These are phyloP conservation scores for Tuber brumale DNA, from an alignment of 495 filamentous ascomycete genomes.

Conservation along the genomic window DNA sequence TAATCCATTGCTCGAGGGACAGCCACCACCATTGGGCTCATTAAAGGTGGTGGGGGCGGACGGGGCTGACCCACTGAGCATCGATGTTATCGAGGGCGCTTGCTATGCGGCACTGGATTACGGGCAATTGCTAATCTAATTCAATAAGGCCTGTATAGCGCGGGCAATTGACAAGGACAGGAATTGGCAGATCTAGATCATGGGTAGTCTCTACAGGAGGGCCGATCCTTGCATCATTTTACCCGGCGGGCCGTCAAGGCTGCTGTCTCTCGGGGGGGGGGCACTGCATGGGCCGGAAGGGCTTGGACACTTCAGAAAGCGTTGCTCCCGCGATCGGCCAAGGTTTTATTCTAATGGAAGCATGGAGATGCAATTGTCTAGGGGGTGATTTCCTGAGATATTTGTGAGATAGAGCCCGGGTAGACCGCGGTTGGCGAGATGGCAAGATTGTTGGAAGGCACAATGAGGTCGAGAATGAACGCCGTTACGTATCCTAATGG, in stretches of 20 bases:
- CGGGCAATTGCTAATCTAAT: conserved; percentile 19
- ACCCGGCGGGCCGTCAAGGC: conserved; percentile 9
- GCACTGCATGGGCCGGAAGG: neutral
- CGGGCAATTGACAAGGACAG: conserved; percentile 34
- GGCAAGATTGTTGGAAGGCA: neutral
- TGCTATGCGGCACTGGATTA: conserved; percentile 2
- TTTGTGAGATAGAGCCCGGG: conserved; percentile 1
- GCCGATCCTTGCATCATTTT: conserved; percentile 39
- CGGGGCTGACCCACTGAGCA: neutral
- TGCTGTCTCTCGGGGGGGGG: neutral
- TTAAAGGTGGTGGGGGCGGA: neutral
- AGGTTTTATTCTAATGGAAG: conserved; percentile 1
- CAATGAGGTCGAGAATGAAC: neutral
- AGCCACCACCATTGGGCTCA: neutral
- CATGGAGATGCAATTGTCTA: neutral
- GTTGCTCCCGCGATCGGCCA: neutral
- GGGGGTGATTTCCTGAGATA: neutral
- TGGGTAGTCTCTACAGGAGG: conserved; percentile 38
- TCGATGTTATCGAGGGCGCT: neutral
- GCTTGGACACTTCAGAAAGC: conserved; percentile 9
- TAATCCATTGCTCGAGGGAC: neutral
- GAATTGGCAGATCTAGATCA: conserved; percentile 30
- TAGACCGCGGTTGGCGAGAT: neutral
- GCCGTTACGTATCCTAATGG: neutral
- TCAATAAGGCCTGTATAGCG: conserved; percentile 41